Evolutionary conservation across 768 basidiomycete genomes (phyloP).

Genomic region (Trametes sanguinea): DNA sequence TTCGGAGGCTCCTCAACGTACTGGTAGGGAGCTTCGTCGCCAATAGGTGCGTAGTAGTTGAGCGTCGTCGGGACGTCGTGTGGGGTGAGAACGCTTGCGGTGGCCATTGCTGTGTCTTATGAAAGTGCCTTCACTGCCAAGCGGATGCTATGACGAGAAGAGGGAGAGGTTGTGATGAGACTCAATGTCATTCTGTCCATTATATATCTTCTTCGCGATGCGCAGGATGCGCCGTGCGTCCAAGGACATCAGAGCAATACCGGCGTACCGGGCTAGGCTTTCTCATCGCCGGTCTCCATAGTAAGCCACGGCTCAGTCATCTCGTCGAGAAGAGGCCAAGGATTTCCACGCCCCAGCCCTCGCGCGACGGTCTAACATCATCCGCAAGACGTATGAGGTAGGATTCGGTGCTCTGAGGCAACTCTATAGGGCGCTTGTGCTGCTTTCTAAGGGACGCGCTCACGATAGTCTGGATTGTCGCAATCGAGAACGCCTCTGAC

Average conservation of each 20-base stretch:
- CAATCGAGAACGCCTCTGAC: constrained; percentile 9
- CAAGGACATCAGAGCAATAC: neutral
- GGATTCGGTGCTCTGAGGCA: constrained; percentile 1
- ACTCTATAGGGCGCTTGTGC: neutral
- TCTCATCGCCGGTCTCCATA: constrained; percentile 6
- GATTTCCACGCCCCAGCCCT: neutral
- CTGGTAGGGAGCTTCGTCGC: constrained; percentile 35
- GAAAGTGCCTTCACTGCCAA: neutral
- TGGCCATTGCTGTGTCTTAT: constrained; percentile 21
- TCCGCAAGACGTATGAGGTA: constrained; percentile 8
- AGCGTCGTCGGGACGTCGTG: constrained; percentile 39
- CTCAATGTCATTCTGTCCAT: neutral
- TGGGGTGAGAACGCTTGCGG: constrained; percentile 29
- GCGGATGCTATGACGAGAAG: neutral
- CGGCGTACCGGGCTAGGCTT: constrained; percentile 3
- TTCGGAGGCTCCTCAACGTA: constrained; percentile 35
- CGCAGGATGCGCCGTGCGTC: neutral
- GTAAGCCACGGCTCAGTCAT: constrained; percentile 16
- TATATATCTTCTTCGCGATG: constrained; percentile 1
- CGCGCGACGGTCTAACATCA: constrained; percentile 4
- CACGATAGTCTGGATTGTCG: constrained; percentile 3
- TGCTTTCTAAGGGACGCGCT: neutral
- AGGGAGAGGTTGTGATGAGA: neutral
- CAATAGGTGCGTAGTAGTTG: constrained; percentile 34
- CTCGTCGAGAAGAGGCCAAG: neutral